phyloP scores from a whole-genome alignment of 1,284 basidiomycete species.

The Cutaneotrichosporon cavernicola region DNA sequence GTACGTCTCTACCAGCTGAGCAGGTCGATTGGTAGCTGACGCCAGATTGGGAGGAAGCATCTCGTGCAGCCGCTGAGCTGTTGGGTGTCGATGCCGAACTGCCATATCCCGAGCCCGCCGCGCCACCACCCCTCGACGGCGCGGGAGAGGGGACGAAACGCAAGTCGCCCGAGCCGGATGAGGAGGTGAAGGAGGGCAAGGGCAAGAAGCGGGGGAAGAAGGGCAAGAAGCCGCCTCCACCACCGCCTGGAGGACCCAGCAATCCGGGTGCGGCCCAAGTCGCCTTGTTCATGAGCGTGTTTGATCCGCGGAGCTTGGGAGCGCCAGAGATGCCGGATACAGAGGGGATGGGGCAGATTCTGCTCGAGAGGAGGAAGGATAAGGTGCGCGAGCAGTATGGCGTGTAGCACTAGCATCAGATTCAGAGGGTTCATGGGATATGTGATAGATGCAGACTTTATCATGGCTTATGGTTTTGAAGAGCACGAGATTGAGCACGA shows the following conservation, averaged over 20 bases:
- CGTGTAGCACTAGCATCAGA: conserved; percentile 27
- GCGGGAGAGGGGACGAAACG: conserved; percentile 17
- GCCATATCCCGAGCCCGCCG: conserved; percentile 19
- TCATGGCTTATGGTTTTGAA: background rate
- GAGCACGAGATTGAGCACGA: background rate
- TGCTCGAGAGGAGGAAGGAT: conserved; percentile 76
- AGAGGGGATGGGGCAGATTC: conserved; percentile 73
- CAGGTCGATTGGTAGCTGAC: background rate
- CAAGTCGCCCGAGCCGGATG: conserved; percentile 19
- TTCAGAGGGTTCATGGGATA: background rate
- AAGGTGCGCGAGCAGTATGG: conserved; percentile 77
- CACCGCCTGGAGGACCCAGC: conserved; percentile 24
- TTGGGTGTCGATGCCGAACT: conserved; percentile 21
- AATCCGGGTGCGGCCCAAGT: conserved; percentile 25
- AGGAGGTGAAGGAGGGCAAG: conserved; percentile 14
- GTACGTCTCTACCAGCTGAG: conserved; percentile 54
- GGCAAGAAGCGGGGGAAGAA: conserved; percentile 56
- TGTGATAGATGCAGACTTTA: background rate
- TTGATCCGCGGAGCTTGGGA: conserved; percentile 68
- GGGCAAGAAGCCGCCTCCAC: conserved; percentile 55
- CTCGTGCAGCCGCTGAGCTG: conserved; percentile 26
- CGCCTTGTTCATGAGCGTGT: conserved; percentile 65
- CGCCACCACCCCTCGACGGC: background rate
- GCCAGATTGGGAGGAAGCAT: conserved; percentile 68
- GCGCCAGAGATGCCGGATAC: conserved; percentile 71